Percentiles rank a stretch among this genome's conserved stretches.
Evolutionary conservation across 1,139 yeast species (phyloP).

Genomic region (Yarrowia galli): DNA sequence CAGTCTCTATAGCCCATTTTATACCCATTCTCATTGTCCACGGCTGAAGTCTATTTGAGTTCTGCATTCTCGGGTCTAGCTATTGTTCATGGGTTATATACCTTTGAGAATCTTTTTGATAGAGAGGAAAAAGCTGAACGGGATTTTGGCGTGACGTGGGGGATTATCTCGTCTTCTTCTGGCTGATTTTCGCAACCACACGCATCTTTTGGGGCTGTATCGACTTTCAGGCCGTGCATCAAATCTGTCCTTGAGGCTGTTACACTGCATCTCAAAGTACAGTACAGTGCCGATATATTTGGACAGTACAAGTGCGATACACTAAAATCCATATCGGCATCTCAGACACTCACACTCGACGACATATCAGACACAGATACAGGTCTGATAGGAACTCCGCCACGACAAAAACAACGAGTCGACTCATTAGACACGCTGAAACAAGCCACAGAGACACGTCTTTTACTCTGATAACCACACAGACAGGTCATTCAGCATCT

Average conservation of each 20-base stretch:
- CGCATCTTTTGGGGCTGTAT: not conserved
- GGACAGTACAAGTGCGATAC: no score
- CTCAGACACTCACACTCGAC: not conserved
- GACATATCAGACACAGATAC: not conserved
- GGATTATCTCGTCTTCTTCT: not conserved
- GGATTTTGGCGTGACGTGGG: slow-evolving; percentile 1
- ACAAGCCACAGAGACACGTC: not conserved
- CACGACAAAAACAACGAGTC: no score
- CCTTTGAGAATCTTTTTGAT: not conserved
- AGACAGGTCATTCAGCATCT: not conserved
- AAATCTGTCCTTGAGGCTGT: slow-evolving; percentile 2
- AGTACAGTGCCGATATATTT: not conserved
- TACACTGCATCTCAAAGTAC: not conserved
- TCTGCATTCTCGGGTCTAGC: slow-evolving; percentile 10
- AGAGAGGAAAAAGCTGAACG: not conserved
- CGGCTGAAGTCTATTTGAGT: not conserved
- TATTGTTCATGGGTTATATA: slow-evolving; percentile 1
- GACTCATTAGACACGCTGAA: no score
- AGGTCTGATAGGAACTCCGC: not conserved
- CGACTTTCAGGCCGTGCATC: not conserved
- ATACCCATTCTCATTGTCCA: not conserved
- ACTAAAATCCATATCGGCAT: not conserved
- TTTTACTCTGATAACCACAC: not conserved
- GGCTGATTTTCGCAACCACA: not conserved
- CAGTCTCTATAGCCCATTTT: not conserved